These are phyloP conservation scores for Zygosaccharomyces lentus DNA, from an alignment of 805 yeast species.

Conservation along the genomic window DNA sequence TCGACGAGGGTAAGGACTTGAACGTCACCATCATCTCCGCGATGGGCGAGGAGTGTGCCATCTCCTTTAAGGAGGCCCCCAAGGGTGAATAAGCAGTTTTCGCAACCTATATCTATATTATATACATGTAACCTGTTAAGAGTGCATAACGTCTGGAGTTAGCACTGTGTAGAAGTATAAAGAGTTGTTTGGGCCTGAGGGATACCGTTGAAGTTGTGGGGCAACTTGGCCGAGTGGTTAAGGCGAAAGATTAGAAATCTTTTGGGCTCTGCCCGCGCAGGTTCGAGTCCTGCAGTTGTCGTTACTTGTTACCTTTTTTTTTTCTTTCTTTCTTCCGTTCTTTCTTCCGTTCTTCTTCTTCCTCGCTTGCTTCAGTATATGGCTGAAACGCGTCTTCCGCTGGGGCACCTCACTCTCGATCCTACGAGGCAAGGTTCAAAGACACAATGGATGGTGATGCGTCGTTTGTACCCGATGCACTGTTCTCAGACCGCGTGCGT, in stretches of 20 bases:
- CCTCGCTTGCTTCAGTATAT: too few species aligned
- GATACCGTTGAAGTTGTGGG: conserved; percentile 9
- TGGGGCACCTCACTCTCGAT: not conserved
- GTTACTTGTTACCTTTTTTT: conserved; percentile 40
- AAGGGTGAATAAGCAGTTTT: conserved; percentile 40
- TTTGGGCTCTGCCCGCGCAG: conserved; percentile 59
- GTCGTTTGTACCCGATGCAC: conserved; percentile 39
- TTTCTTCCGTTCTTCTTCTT: too few species aligned
- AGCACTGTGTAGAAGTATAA: not conserved
- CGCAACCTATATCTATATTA: conserved; percentile 3
- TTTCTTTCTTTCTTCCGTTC: conserved; percentile 3
- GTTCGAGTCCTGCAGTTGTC: conserved; percentile 75
- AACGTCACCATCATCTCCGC: conserved; percentile 95
- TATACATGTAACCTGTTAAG: conserved; percentile 5
- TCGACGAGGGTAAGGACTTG: conserved; percentile 97
- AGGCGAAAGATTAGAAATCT: conserved; percentile 61
- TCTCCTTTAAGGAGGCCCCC: conserved; percentile 98
- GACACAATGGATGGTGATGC: conserved; percentile 7
- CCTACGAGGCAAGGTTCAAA: not conserved
- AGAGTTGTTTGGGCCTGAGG: not conserved
- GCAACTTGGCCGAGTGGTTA: conserved; percentile 63
- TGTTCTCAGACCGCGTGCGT: conserved; percentile 78
- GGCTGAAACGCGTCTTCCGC: not conserved
- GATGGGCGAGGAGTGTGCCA: conserved; percentile 99
- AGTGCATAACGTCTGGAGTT: conserved; percentile 2